Evolutionary conservation across 768 basidiomycete genomes (phyloP).

Genomic region (Podaxis mareebaensis): DNA sequence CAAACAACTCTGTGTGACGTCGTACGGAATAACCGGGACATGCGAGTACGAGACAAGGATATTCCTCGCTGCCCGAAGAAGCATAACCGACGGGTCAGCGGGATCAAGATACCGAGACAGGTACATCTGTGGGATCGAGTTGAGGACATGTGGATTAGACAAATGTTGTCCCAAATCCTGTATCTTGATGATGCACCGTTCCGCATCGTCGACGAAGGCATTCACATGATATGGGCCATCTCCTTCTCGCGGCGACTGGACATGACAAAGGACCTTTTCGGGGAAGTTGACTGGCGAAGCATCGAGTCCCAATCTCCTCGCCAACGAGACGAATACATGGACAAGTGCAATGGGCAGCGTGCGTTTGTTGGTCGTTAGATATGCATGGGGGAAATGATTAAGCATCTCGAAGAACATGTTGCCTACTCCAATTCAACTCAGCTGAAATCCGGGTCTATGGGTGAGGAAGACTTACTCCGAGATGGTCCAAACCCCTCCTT

Average conservation of each 20-base stretch:
- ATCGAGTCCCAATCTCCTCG: slow-evolving; percentile 48
- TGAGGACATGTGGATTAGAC: slow-evolving; percentile 15
- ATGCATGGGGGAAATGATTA: slow-evolving; percentile 61
- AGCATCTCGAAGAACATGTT: slow-evolving; percentile 42
- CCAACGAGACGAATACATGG: slow-evolving; percentile 57
- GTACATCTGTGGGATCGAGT: slow-evolving; percentile 9
- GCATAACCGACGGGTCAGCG: slow-evolving; percentile 18
- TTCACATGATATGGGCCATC: slow-evolving; percentile 52
- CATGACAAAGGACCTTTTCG: slow-evolving; percentile 51
- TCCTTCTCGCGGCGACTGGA: slow-evolving; percentile 34
- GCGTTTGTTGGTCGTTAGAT: slow-evolving; percentile 47
- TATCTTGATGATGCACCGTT: slow-evolving; percentile 29
- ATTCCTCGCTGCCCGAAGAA: slow-evolving; percentile 25
- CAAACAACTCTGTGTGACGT: slow-evolving; percentile 31
- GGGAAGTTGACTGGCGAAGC: slow-evolving; percentile 62
- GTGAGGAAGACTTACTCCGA: slow-evolving; percentile 32
- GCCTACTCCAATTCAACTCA: slow-evolving; percentile 23
- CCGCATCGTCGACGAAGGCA: slow-evolving; percentile 29
- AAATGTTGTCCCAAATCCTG: slow-evolving; percentile 11
- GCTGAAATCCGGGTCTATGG: neutral
- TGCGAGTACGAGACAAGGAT: slow-evolving; percentile 23
- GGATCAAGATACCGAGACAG: slow-evolving; percentile 16
- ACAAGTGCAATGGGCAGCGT: slow-evolving; percentile 63
- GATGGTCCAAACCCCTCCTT: slow-evolving; percentile 46
- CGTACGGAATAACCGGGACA: slow-evolving; percentile 20